Percentiles rank a stretch among this genome's conserved stretches.
These are phyloP conservation scores for Rhododendron ovatum DNA, from an alignment of 148 eudicot species.

Conservation along the genomic window DNA sequence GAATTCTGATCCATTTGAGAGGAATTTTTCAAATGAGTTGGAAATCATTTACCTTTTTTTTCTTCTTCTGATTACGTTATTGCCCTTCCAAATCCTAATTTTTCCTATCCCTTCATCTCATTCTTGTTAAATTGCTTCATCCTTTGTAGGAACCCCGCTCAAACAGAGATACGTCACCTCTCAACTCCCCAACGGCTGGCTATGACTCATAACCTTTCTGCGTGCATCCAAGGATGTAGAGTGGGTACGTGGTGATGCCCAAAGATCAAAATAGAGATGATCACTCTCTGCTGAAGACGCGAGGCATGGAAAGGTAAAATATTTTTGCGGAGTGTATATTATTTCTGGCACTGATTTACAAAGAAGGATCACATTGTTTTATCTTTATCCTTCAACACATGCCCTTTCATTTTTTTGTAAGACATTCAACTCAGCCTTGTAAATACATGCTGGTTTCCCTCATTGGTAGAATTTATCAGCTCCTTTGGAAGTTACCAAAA, in stretches of 20 bases:
- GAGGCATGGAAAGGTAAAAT: constrained; percentile 6
- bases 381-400: neutral
- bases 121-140: neutral
- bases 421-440: neutral
- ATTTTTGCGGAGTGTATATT: constrained; percentile 12
- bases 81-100: neutral
- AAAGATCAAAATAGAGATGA: neutral
- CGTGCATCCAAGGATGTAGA: neutral
- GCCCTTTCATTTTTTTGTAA: neutral
- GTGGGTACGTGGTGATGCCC: constrained; percentile 8
- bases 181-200: constrained; percentile 2
- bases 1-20: neutral
- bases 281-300: neutral
- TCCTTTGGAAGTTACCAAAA: neutral
- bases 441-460: constrained; percentile 1
- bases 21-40: neutral
- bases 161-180: constrained; percentile 36
- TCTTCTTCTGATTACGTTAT: neutral
- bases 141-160: constrained; percentile 41
- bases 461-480: neutral
- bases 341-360: neutral
- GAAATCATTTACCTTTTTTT: neutral
- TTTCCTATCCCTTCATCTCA: neutral
- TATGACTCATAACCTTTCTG: neutral
- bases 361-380: constrained; percentile 1